These are phyloP conservation scores for Camellia japonica DNA, from an alignment of 148 eudicot genomes.

Conservation along the genomic window DNA sequence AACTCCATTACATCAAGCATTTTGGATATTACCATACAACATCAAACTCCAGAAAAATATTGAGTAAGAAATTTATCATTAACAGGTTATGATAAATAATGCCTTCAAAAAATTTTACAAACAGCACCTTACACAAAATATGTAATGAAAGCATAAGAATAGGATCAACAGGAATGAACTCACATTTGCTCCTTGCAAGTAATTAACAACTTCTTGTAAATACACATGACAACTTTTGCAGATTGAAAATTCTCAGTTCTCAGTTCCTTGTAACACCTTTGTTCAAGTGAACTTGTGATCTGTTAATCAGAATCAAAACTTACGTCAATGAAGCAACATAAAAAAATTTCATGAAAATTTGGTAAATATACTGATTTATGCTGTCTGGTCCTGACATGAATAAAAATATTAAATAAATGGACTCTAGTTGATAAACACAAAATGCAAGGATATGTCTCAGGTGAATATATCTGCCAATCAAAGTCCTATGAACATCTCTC, in stretches of 20 bases:
- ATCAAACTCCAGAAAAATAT: too few species aligned
- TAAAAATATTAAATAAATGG: background rate
- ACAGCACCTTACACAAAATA: background rate
- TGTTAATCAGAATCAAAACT: conserved; percentile 31
- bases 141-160: background rate
- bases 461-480: background rate
- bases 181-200: conserved; percentile 95
- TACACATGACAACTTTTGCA: conserved; percentile 68
- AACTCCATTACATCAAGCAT: too few species aligned
- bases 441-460: background rate
- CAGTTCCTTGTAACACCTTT: conserved; percentile 88
- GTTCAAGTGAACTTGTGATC: conserved; percentile 85
- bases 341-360: background rate
- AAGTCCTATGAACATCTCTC: background rate
- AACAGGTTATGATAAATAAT: background rate
- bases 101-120: background rate
- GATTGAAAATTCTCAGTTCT: conserved; percentile 60
- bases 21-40: background rate
- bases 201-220: conserved; percentile 72
- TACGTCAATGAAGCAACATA: conserved; percentile 4
- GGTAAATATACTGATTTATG: background rate
- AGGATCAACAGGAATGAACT: conserved; percentile 29
- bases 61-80: background rate
- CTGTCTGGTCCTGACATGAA: background rate
- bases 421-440: background rate